Conservation (phyloP, 352 stramenopile species). For the Elongisporangium anandrum region DNA sequence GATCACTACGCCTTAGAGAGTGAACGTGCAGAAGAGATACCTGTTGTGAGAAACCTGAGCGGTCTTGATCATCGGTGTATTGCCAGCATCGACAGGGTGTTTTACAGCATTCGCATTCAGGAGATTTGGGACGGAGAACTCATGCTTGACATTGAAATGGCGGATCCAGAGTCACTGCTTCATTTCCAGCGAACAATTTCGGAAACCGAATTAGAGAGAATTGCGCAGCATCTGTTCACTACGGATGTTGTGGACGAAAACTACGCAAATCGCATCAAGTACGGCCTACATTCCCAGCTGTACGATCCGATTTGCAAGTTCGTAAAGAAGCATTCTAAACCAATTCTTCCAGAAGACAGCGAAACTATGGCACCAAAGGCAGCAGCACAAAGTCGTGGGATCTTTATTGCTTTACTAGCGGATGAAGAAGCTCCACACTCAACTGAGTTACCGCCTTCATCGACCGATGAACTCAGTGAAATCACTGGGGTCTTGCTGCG, state of each 20-base stretch:
- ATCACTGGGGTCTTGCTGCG: not conserved
- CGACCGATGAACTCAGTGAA: not conserved
- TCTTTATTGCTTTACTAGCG: not conserved
- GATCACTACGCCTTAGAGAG: not conserved
- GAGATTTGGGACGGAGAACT: slow-evolving; percentile 66
- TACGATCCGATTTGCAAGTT: slow-evolving; percentile 24
- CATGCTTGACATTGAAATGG: slow-evolving; percentile 47
- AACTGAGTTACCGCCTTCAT: not conserved
- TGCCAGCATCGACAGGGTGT: slow-evolving; percentile 33
- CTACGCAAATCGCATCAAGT: slow-evolving; percentile 12
- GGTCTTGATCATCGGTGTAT: slow-evolving; percentile 53
- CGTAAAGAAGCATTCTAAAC: slow-evolving; percentile 10
- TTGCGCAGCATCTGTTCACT: not conserved
- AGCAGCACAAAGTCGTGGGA: not conserved
- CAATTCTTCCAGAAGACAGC: slow-evolving; percentile 13
- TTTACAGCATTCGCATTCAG: slow-evolving; percentile 57
- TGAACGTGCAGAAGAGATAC: not conserved
- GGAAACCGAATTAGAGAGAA: not conserved
- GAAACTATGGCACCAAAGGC: not conserved
- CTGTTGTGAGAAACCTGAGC: slow-evolving; percentile 11
- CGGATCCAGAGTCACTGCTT: slow-evolving; percentile 37
- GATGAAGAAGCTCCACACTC: not conserved
- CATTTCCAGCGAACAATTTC: slow-evolving; percentile 16
- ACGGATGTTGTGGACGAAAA: not conserved
- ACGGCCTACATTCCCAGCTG: slow-evolving; percentile 10